Evolutionary conservation across 345 rosid genomes (phyloP), one percentile per base, ranked within the genome.

Genomic region (Turnera subulata): DNA sequence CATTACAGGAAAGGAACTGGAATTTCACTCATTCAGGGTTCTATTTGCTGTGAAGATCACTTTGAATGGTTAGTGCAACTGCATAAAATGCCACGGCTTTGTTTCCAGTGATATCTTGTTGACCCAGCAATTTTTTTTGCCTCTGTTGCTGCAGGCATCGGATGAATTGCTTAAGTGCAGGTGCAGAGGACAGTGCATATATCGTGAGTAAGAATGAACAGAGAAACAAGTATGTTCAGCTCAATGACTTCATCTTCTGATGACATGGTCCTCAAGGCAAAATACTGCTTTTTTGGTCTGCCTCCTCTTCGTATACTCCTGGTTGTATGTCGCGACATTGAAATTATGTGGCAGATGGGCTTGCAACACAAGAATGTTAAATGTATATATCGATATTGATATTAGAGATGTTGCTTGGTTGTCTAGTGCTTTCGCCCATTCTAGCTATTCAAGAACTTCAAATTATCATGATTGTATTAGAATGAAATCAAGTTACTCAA

Each of bases 21-120:
- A 42, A 65, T 80, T 55, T 69, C 83, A 9, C 67, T 85, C 25
- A 73, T 86, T 29, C 50, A 70, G 68, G 86, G 86, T 62, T 79
- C 94, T 26, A 68, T 86, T 61, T 81, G 87, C 70, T 83, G 94
- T 35, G 87, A 83, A 45, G 89, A 83, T 71, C 94, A 86, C 70
- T 83, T 83, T 76, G 74, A 70, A 54, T 83, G 89, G 94, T 83
- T 50, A 49, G 68, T 29, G 5, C 44, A 19, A 26, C 37, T 19
- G 11, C 42, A 37, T 58, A 39, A 24, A 8, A 33, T 12, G 46
- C 46, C 37, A 32, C 38, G 29, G 21, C 23, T 46, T 38, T 26
- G 40, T 17, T 54, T 50, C 19, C 13, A 10, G 13, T 19, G 29
- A 6, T 50, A 0, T 39, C 39, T n/a, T 9, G 8, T 20, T 6